Percentiles rank a stretch among this genome's conserved stretches.
These are phyloP conservation scores for Aspergillus puulaauensis DNA, from an alignment of 2,329 filamentous ascomycete genomes.

Conservation along the genomic window DNA sequence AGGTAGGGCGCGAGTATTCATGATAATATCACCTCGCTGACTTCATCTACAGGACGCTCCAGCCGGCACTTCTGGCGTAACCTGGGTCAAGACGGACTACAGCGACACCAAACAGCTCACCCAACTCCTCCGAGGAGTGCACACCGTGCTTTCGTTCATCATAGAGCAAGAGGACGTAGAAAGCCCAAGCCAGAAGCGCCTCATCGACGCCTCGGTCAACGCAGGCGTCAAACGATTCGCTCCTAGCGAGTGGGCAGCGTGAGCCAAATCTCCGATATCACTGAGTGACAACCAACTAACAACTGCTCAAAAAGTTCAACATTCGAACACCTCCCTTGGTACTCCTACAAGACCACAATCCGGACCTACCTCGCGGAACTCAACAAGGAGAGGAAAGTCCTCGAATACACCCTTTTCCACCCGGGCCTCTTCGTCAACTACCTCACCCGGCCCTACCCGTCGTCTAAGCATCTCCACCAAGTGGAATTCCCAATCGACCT, in stretches of 20 bases:
- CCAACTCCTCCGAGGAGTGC: not conserved
- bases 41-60: not conserved
- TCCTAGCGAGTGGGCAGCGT: conserved; percentile 11
- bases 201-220: conserved; percentile 6
- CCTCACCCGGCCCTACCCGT: conserved; percentile 2
- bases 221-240: conserved; percentile 13
- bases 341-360: conserved; percentile 6
- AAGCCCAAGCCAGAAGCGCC: not conserved
- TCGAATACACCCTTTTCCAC: conserved; percentile 14
- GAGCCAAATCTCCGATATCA: not conserved
- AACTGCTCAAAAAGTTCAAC: not conserved
- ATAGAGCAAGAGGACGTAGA: not conserved
- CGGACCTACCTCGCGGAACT: conserved; percentile 5
- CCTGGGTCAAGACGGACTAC: conserved; percentile 6
- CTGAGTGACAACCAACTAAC: not conserved
- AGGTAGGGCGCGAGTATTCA: not conserved
- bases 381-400: conserved; percentile 7
- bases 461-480: not conserved
- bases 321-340: conserved; percentile 4
- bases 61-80: not conserved
- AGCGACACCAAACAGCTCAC: not conserved
- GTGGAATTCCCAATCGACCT: conserved; percentile 1
- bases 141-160: conserved; percentile 11
- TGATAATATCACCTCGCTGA: not conserved
- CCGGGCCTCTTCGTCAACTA: conserved; percentile 7